Conservation (phyloP, 352 stramenopile genomes). For the Globisporangium acanthophoron region DNA sequence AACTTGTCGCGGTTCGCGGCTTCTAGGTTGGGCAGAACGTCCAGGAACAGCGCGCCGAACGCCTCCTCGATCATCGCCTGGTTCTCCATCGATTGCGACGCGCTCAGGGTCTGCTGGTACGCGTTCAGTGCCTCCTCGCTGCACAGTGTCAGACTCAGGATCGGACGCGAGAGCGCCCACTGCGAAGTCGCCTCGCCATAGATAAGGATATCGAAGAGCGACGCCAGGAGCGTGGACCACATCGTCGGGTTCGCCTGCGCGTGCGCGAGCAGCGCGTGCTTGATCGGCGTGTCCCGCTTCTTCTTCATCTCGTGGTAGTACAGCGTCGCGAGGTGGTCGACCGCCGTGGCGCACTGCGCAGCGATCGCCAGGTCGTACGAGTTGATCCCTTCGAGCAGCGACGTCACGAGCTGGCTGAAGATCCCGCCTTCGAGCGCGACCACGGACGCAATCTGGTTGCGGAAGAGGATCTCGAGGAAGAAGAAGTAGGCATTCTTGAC, state of each 20-base stretch:
- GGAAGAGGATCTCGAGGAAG: conserved; percentile 98
- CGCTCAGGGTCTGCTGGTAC: conserved; percentile 95
- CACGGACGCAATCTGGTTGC: conserved; percentile 94
- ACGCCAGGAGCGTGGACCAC: conserved; percentile 80
- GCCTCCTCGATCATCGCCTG: conserved; percentile 92
- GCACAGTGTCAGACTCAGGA: conserved; percentile 96
- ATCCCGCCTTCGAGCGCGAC: conserved; percentile 90
- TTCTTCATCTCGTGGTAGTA: conserved; percentile 97
- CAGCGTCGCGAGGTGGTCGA: conserved; percentile 90
- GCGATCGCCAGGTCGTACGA: conserved; percentile 91
- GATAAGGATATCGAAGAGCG: conserved; percentile 96
- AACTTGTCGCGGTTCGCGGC: conserved; percentile 97
- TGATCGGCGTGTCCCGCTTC: conserved; percentile 94
- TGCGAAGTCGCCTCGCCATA: conserved; percentile 96
- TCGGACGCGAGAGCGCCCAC: conserved; percentile 96
- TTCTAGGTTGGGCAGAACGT: conserved; percentile 95
- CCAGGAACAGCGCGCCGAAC: conserved; percentile 93
- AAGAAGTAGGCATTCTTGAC: conserved; percentile 97
- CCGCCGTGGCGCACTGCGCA: conserved; percentile 93
- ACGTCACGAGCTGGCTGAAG: conserved; percentile 96
- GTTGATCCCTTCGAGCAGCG: conserved; percentile 86
- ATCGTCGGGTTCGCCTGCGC: conserved; percentile 91
- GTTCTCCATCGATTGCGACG: conserved; percentile 91
- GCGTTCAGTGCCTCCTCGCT: conserved; percentile 88
- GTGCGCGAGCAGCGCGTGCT: conserved; percentile 90